Evolutionary conservation across 2,329 filamentous ascomycete species (phyloP), one percentile per base, ranked within the genome.

Genomic region (Trichoderma gracile): DNA sequence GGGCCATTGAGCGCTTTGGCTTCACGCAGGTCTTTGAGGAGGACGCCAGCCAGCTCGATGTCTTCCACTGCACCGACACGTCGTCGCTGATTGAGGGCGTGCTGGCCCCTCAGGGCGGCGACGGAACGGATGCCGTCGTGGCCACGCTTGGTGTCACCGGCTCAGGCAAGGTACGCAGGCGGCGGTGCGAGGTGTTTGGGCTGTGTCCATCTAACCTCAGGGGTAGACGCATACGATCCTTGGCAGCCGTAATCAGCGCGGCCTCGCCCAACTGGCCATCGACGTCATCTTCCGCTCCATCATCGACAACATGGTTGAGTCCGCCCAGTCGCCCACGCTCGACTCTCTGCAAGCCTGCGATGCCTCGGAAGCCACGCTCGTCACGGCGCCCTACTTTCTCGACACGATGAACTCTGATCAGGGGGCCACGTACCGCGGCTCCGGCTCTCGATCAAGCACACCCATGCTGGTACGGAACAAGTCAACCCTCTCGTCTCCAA

Each of bases 21-120:
- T 99, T 99, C 73, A 99, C 95, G 0, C 87, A 87, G 67, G 93
- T 99, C 1, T 97, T 98, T 71, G 90, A 96, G 71, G 93, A 98
- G 73, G 83, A 90, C 71, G 88, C 92, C 1, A 86, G 85, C 7
- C 95, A 99, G 74, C 81, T 95, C 30, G 92, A 97, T 72, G 79
- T 99, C 10, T 97, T 99, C 73, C 84, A 92, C 69, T 89, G 89
- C 72, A 91, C 90, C 0, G 89, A 89, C 25, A 86, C 97, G 50
- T 79, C 90, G 15, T 83, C 86, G 0, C 81, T 97, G 49, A 84
- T 97, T 7, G 88, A 94, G 71, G 92, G 92, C 21, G 93, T 97
- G 3, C 75, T 99, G 47, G 89, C 89, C 7, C 83, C 85, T 23
- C 81, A 86, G 50, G 89, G 89, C 40, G 86, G 88, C 57, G 89